Conservation (phyloP, 192 early-diverging fungal genomes). For the Spinellus fusiger region DNA sequence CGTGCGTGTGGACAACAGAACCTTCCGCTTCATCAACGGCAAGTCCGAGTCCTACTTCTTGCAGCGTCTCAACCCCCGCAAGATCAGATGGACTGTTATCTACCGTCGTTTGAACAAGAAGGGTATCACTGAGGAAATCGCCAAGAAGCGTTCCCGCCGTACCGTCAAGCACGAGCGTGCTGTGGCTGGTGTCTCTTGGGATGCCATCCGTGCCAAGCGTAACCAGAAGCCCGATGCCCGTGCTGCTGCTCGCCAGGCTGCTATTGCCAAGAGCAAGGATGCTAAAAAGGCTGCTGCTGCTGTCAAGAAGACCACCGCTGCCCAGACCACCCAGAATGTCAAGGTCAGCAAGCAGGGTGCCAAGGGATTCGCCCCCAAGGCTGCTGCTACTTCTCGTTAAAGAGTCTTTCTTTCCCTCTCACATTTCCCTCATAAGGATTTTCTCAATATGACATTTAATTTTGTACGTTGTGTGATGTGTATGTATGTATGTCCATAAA, state of each 20-base stretch:
- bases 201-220: conserved; percentile 95
- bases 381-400: conserved; percentile 80
- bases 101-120: conserved; percentile 98
- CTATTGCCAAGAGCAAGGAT: conserved; percentile 83
- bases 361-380: conserved; percentile 76
- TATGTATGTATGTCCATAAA: not conserved
- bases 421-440: too few species aligned
- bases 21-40: conserved; percentile 93
- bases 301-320: conserved; percentile 65
- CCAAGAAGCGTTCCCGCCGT: conserved; percentile 93
- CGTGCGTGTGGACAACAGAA: conserved; percentile 84
- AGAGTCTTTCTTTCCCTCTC: too few species aligned
- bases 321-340: not conserved
- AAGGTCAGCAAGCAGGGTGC: conserved; percentile 78
- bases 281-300: conserved; percentile 82
- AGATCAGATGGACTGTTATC: conserved; percentile 93
- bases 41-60: conserved; percentile 96
- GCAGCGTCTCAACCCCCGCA: conserved; percentile 94
- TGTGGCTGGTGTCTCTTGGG: conserved; percentile 90
- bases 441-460: not conserved
- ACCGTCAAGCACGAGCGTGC: conserved; percentile 92
- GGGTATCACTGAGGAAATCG: conserved; percentile 90
- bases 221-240: conserved; percentile 93
- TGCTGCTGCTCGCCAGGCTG: conserved; percentile 79
- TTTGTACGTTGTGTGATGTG: not conserved